Evolutionary conservation across 106 monocot genomes (phyloP).

Genomic region (Gastrodia elata): DNA sequence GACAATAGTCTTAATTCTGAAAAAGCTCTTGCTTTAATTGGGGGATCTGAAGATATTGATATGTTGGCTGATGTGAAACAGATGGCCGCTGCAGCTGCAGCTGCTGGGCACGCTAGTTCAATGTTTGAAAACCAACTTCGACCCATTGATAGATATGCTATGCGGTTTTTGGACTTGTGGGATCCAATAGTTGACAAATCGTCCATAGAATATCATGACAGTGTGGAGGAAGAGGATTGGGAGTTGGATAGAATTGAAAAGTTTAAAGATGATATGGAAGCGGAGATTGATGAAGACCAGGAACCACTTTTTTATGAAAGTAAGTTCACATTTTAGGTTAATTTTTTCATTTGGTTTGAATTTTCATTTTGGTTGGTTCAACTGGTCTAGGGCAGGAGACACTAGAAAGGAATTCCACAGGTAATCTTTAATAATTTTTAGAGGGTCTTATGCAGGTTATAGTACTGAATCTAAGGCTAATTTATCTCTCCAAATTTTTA

Average conservation of each 20-base stretch:
- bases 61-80: conserved; percentile 98
- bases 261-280: conserved; percentile 93
- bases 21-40: conserved; percentile 43
- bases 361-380: neutral
- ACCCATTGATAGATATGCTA: conserved; percentile 98
- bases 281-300: conserved; percentile 97
- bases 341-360: neutral
- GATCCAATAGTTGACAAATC: conserved; percentile 91
- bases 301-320: conserved; percentile 91
- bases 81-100: conserved; percentile 90
- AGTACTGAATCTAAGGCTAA: neutral
- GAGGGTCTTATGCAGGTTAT: neutral
- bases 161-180: conserved; percentile 93
- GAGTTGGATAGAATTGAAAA: conserved; percentile 92
- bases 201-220: conserved; percentile 36
- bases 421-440: neutral
- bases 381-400: neutral
- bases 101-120: conserved; percentile 95
- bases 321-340: conserved; percentile 22
- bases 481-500: too few species aligned
- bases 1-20: conserved; percentile 34
- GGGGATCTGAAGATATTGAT: conserved; percentile 75
- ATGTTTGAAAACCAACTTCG: conserved; percentile 92
- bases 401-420: neutral
- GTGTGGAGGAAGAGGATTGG: conserved; percentile 74